Evolutionary conservation across 2,329 filamentous ascomycete genomes (phyloP), one percentile per base, ranked within the genome.

Genomic region (Penicillium sp.): DNA sequence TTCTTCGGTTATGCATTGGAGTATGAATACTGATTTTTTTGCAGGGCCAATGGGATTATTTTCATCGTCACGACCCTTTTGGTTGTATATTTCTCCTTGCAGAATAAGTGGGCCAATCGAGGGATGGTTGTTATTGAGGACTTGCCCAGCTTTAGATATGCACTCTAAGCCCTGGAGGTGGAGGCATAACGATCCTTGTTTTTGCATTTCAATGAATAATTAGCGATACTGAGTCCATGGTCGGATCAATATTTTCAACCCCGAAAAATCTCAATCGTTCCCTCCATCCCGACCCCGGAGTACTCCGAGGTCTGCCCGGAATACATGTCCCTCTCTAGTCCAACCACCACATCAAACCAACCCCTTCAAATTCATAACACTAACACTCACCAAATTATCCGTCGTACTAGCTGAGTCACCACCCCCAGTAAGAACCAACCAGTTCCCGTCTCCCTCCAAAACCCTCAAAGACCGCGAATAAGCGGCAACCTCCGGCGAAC

Each of bases 381-480:
- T 65, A 11, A 43, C 55, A 12, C 58, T 62, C 8, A 65, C 63
- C 46, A 53, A 63, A 50, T 64, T 68, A n/a, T 49, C 57, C 29
- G 37, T 40, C 9, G 37, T 42, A 43, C 48, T 64, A 61, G 51
- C 35, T 15, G 33, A 65, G 42, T 29, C 61, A 14, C 63, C 65
- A 23, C 41, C 65, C 3, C 62, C 61, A 26, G 60, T 54, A 2
- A 66, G 26, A 5, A 62, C 18, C 45, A 70, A 35, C 48, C 60
- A 66, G 6, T 56, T 55, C 9, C 62, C 60, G 1, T 55, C 50
- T 3, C 59, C 62, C 51, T 73, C 67, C 58, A 81, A 59, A 4
- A 82, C 74, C 53, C 76, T 68, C 58, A 82, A 61, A 58, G 74
- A 73, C 20, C 80, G 68, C 1, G 79, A 79, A 63, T 83, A 83